A percentile compares a stretch with the other conserved stretches of the same genome.
phyloP scores from a whole-genome alignment of 768 basidiomycete species.

The Zangia roseola region DNA sequence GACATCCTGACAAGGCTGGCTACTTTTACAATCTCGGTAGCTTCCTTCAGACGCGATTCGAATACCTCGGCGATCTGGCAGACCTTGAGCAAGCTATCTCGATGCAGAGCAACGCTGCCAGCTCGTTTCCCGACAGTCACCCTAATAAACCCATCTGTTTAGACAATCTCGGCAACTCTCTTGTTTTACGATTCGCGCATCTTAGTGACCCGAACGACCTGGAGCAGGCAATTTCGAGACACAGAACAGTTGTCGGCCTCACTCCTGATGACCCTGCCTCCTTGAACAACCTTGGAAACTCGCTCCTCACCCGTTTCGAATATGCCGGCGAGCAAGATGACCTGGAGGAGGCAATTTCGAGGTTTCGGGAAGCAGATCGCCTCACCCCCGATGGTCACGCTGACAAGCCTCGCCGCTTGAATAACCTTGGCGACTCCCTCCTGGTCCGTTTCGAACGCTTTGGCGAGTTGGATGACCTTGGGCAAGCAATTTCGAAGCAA shows the following conservation, averaged over 20 bases:
- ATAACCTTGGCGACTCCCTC: neutral
- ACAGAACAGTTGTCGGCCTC: neutral
- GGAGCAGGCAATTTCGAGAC: neutral
- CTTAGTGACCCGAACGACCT: neutral
- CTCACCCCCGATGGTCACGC: neutral
- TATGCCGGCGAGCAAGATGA: neutral
- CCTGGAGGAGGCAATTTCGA: neutral
- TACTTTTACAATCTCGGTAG: neutral
- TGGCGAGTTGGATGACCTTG: neutral
- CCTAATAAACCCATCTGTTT: neutral
- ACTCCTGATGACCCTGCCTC: neutral
- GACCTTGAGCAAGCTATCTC: slow-evolving; percentile 4
- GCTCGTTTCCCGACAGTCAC: neutral
- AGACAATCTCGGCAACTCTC: neutral
- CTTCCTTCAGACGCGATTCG: neutral
- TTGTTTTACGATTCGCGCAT: neutral
- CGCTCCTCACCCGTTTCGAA: neutral
- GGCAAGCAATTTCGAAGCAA: neutral
- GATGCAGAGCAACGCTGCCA: neutral
- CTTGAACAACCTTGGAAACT: neutral
- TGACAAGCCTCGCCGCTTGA: neutral
- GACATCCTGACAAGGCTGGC: too few species aligned
- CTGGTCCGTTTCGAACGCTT: neutral
- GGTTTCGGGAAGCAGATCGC: neutral
- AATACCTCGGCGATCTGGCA: neutral